Conservation (phyloP, 176 grass and related monocot genomes). For the Bromus sterilis region DNA sequence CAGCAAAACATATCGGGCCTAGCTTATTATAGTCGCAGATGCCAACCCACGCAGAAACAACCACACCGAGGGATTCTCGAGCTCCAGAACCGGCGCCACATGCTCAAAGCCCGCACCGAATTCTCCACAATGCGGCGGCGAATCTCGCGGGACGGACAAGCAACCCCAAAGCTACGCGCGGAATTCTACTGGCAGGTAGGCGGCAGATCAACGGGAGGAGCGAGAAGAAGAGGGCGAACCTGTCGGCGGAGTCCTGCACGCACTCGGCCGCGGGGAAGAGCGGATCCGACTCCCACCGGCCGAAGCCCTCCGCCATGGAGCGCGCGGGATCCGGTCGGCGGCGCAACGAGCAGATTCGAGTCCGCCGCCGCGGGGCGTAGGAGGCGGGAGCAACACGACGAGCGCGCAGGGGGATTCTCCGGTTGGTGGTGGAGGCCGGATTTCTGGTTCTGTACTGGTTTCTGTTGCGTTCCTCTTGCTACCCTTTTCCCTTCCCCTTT, state of each 20-base stretch:
- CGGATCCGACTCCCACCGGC: conserved; percentile 82
- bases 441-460: not conserved
- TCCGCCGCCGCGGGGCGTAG: not conserved
- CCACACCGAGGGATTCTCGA: not conserved
- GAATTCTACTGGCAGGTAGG: not conserved
- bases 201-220: not conserved
- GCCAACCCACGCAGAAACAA: not conserved
- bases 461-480: not conserved
- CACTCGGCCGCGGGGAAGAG: conserved; percentile 77
- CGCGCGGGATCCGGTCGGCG: not conserved
- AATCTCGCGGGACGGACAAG: not conserved
- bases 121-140: not conserved
- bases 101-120: not conserved
- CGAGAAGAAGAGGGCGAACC: conserved; percentile 17
- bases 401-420: not conserved
- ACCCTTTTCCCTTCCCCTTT: not conserved
- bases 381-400: not conserved
- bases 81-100: not conserved
- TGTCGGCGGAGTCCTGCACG: conserved; percentile 94
- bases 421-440: conserved; percentile 18
- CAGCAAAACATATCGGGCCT: not conserved
- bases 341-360: not conserved
- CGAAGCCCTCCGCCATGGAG: conserved; percentile 68
- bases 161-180: not conserved
- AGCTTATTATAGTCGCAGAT: not conserved